A percentile compares a stretch with the other conserved stretches of the same genome.
phyloP scores from a whole-genome alignment of 352 stramenopile genomes.

The Phytophthora brassicae region DNA sequence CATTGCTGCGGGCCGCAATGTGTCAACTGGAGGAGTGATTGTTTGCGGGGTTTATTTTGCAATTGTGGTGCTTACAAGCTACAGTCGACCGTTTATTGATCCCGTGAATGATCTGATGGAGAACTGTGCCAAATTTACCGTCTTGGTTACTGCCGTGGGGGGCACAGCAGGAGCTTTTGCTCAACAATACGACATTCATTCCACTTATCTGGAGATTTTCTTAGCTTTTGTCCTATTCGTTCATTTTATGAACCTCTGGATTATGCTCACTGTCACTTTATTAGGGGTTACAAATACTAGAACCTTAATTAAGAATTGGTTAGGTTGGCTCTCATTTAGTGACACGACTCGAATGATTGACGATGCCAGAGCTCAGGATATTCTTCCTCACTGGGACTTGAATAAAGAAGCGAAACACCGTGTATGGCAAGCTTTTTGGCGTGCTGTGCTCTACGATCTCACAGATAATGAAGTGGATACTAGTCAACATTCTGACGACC shows the following conservation, averaged over 20 bases:
- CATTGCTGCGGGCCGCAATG: conserved; percentile 13
- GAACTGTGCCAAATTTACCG: conserved; percentile 35
- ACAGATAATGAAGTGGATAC: conserved; percentile 10
- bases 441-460: conserved; percentile 33
- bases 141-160: conserved; percentile 31
- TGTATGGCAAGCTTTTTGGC: conserved; percentile 54
- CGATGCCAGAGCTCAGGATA: conserved; percentile 18
- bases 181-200: conserved; percentile 9
- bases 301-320: conserved; percentile 36
- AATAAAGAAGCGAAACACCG: conserved; percentile 46
- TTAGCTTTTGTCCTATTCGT: conserved; percentile 36
- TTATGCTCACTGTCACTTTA: conserved; percentile 39
- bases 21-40: conserved; percentile 21
- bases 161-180: conserved; percentile 23
- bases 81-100: conserved; percentile 43
- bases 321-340: conserved; percentile 44
- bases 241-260: conserved; percentile 36
- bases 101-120: conserved; percentile 50
- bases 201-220: conserved; percentile 2
- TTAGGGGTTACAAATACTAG: conserved; percentile 33
- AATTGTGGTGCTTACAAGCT: conserved; percentile 32
- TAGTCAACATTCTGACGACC: neutral
- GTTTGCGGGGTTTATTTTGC: conserved; percentile 29
- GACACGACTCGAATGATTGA: conserved; percentile 38
- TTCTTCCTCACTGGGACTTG: conserved; percentile 42